A percentile compares a stretch with the other conserved stretches of the same genome.
These are phyloP conservation scores for Kwoniella europaea DNA, from an alignment of 768 basidiomycete species.

Conservation along the genomic window DNA sequence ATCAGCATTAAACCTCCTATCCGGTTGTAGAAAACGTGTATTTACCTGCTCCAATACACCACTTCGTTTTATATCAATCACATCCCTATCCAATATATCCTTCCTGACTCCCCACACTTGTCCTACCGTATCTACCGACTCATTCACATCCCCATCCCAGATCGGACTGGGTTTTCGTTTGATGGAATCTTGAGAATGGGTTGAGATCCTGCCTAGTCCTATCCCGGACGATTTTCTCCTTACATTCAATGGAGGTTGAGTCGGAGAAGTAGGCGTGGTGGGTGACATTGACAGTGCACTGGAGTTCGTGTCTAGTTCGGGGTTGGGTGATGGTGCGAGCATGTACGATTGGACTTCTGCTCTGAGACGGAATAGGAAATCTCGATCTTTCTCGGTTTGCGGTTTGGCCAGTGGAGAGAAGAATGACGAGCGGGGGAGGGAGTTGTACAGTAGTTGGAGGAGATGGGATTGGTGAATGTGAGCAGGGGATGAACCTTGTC, in stretches of 20 bases:
- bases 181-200: constrained; percentile 18
- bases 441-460: constrained; percentile 40
- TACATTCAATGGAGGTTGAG: neutral
- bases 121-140: constrained; percentile 38
- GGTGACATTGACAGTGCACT: constrained; percentile 8
- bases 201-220: constrained; percentile 17
- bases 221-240: constrained; percentile 10
- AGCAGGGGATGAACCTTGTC: constrained; percentile 15
- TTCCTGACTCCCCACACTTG: constrained; percentile 36
- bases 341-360: constrained; percentile 50
- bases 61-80: constrained; percentile 35
- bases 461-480: constrained; percentile 47
- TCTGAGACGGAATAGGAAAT: constrained; percentile 43
- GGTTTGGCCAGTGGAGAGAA: constrained; percentile 41
- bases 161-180: constrained; percentile 42
- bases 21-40: neutral
- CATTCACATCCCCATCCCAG: constrained; percentile 30
- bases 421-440: constrained; percentile 36
- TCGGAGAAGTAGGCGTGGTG: constrained; percentile 4
- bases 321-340: constrained; percentile 33
- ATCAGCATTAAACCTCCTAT: neutral
- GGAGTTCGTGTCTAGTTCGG: constrained; percentile 15
- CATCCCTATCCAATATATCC: constrained; percentile 42
- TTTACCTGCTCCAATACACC: constrained; percentile 47
- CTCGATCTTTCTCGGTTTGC: constrained; percentile 47